Percentiles rank a stretch among this genome's conserved stretches.
Evolutionary conservation across 2,329 filamentous ascomycete genomes (phyloP).

Genomic region (Cladophialophora yegresii): DNA sequence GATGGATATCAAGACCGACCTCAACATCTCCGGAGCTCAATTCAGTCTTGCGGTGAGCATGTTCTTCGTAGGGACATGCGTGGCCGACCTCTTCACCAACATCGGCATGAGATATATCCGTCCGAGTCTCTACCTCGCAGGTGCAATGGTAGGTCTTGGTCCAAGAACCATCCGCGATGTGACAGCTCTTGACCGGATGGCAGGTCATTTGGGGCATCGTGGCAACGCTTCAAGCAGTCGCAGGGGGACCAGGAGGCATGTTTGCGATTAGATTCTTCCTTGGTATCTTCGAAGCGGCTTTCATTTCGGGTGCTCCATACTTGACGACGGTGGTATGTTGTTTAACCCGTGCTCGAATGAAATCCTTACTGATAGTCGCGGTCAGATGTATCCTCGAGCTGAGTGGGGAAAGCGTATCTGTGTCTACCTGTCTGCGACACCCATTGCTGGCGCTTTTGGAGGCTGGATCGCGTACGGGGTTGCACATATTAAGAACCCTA

Average conservation of each 20-base stretch:
- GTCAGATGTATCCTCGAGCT: constrained; percentile 10
- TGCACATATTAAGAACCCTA: constrained; percentile 48
- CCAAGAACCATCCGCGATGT: background rate
- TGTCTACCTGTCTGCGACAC: constrained; percentile 21
- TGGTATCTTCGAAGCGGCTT: constrained; percentile 22
- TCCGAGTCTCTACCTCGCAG: constrained; percentile 21
- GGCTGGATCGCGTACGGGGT: constrained; percentile 47
- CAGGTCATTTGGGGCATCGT: constrained; percentile 22
- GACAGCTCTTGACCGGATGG: background rate
- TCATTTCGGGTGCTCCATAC: constrained; percentile 23
- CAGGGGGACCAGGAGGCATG: constrained; percentile 14
- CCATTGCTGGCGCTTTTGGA: constrained; percentile 37
- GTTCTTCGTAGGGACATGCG: constrained; percentile 26
- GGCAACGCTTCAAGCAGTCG: constrained; percentile 22
- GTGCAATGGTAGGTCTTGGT: constrained; percentile 17
- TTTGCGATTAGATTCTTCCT: constrained; percentile 24
- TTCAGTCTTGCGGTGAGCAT: constrained; percentile 23
- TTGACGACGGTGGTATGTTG: constrained; percentile 20
- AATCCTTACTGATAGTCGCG: background rate
- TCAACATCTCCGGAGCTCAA: constrained; percentile 18
- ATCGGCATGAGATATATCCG: constrained; percentile 26
- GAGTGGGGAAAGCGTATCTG: constrained; percentile 26
- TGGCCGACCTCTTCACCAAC: constrained; percentile 24
- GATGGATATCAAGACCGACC: constrained; percentile 22
- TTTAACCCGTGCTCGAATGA: background rate